These are phyloP conservation scores for Parachaetomium inaequale DNA, from an alignment of 495 filamentous ascomycete genomes.

Conservation along the genomic window DNA sequence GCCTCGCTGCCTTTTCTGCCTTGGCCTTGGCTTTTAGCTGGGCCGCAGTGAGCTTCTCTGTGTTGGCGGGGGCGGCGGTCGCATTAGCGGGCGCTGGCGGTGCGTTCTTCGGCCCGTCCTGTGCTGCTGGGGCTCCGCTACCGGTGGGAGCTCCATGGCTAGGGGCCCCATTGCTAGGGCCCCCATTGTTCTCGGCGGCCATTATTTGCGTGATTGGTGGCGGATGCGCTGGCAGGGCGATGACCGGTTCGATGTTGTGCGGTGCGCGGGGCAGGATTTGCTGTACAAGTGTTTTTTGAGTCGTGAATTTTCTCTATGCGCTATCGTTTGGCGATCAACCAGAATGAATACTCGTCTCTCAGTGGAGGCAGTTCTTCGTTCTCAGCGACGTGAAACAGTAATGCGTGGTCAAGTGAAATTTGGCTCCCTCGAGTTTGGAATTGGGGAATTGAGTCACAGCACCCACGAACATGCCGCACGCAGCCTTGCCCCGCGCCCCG, in stretches of 20 bases:
- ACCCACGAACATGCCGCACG: conserved; percentile 1
- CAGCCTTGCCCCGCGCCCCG: conserved; percentile 17
- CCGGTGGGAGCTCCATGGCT: not conserved
- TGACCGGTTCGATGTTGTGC: not conserved
- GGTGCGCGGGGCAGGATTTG: not conserved
- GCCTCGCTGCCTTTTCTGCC: conserved; percentile 71
- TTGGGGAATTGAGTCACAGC: conserved; percentile 21
- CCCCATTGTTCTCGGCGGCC: conserved; percentile 26
- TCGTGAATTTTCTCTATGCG: not conserved
- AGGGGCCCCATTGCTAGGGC: conserved; percentile 18
- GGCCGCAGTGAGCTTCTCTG: conserved; percentile 54
- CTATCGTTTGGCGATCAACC: not conserved
- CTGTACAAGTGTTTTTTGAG: not conserved
- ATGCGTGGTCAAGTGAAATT: conserved; percentile 2
- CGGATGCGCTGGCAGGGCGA: too few species aligned
- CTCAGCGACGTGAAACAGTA: not conserved
- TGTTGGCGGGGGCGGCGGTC: conserved; percentile 11
- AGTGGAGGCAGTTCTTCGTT: not conserved
- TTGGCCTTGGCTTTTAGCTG: conserved; percentile 76
- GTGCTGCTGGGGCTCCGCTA: conserved; percentile 10
- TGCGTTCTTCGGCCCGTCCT: conserved; percentile 4
- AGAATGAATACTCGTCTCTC: not conserved
- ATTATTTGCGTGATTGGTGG: conserved; percentile 13
- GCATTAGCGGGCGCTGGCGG: conserved; percentile 13
- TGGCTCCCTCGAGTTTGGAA: not conserved